Base-by-base conservation (phyloP, 1,139 yeast species). In the Taphrina confusa region DNA sequence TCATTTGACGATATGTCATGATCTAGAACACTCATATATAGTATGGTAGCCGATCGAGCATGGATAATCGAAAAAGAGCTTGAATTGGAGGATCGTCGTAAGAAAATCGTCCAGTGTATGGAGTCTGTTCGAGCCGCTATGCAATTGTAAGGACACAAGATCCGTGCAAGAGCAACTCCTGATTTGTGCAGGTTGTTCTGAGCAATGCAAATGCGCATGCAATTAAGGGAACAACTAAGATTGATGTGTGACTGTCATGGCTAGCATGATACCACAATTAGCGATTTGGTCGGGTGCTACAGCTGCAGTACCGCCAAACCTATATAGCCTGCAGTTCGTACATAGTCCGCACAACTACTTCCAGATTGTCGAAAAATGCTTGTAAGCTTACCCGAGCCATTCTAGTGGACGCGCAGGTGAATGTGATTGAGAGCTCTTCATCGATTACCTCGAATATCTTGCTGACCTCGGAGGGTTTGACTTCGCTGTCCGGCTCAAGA, bases 381-480 rank as follows among this genome's bases (percentile, higher is more conserved):
- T 54, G 49, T 16, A 54, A 27, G 20, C 51, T 54, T 18, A 54
- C 58, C 2, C 58, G 50, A 9, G 51, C 49, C 40, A 46, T 54
- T 6, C 58, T 31, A 8, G 44, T 36, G 12, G 33, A 42, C 18
- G 36, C 40, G 39, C 58, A 54, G 12, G 22, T 14, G 33, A 54
- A 54, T 8, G 16, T 18, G 34, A 36, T 30, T 5, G 14, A 28
- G 8, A 54, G 51, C 16, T 31, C 33, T 11, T n/a, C 22, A 16
- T 28, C 44, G 11, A 20, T 28, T 1, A 44, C 51, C n/a, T 31
- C n/a, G 25, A 54, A 27, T 12, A 34, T 22, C 22, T 39, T 42
- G 9, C 27, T n/a, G 44, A 54, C 58, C 40, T 54, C 51, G n/a
- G 27, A 20, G 14, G 58, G 58, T 20, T 54, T 54, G 39, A 54